Percentiles rank a stretch among this genome's conserved stretches.
These are phyloP conservation scores for Blastobotrys capitulatus DNA, from an alignment of 1,139 yeast genomes.

Conservation along the genomic window DNA sequence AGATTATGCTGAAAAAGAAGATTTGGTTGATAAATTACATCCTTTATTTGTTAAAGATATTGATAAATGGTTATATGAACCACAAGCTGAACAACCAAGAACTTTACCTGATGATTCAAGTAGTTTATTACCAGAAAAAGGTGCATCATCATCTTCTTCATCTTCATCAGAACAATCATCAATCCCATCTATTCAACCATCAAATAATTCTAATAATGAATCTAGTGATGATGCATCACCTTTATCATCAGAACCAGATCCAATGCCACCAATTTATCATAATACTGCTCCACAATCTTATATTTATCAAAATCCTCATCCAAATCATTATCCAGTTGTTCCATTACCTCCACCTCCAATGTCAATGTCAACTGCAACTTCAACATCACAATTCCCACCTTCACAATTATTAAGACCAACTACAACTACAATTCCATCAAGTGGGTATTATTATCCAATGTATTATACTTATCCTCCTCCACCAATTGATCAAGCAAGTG, in stretches of 20 bases:
- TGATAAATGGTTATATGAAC: slow-evolving; percentile 36
- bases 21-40: slow-evolving; percentile 71
- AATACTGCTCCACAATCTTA: neutral
- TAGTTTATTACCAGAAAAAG: neutral
- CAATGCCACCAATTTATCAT: neutral
- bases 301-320: neutral
- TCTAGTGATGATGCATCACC: neutral
- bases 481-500: neutral
- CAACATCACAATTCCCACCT: slow-evolving; percentile 2
- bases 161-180: neutral
- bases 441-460: neutral
- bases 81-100: slow-evolving; percentile 8
- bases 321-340: neutral
- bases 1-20: slow-evolving; percentile 80
- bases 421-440: neutral
- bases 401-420: neutral
- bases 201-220: neutral
- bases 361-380: neutral
- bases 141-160: neutral
- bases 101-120: slow-evolving; percentile 3
- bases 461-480: neutral
- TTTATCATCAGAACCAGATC: neutral
- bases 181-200: neutral
- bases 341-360: neutral
- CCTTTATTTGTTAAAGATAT: slow-evolving; percentile 86